Evolutionary conservation across 1,139 yeast genomes (phyloP), one percentile per base, ranked within the genome.

Genomic region (Magnusiomyces suaveolens): DNA sequence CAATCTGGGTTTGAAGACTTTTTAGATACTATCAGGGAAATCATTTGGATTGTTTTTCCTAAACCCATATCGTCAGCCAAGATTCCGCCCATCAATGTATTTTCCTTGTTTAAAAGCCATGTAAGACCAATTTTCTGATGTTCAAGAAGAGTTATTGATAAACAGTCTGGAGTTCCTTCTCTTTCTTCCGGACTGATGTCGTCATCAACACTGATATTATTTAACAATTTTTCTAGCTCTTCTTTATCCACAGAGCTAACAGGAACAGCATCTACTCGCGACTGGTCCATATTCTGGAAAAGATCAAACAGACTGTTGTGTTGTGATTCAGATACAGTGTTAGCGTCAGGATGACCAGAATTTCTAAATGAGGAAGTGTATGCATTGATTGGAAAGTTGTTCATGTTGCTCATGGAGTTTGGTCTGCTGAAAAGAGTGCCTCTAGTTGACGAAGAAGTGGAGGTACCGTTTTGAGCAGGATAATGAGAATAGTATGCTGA

Each of bases 1-100:
- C 55, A 53, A 12, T 50, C 50, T 1, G 54, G 54, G 29, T 71
- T 69, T 16, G 62, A 56, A 0, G 84, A 74, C 56, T 72, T 73
- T 63, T 79, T 76, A 1, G 84, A 76, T 56, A 87, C 64, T 63
- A 88, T 81, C 50, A 87, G 67, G 0, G 95, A 65, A 49, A 87
- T 74, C 1, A 88, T 79, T 69, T 89, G 97, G 46, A 89, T 82
- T 0, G 97, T 89, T 68, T 89, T 90, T 58, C 96, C 97, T 36
- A 89, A 72, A 36, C 96, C 97, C 97, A 89, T 89, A 71, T 87
- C 96, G 70, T 89, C 97, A 0, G 96, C 96, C 44, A 89, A 71
- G 33, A 89, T 77, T 1, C 96, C 96, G 29, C 97, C 97, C 58
- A 76, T 77, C 52, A 73, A 75, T 16, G 51, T 52, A 46, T 66